Conservation (phyloP, 495 filamentous ascomycete species). For the Massariosphaeria phaeospora region DNA sequence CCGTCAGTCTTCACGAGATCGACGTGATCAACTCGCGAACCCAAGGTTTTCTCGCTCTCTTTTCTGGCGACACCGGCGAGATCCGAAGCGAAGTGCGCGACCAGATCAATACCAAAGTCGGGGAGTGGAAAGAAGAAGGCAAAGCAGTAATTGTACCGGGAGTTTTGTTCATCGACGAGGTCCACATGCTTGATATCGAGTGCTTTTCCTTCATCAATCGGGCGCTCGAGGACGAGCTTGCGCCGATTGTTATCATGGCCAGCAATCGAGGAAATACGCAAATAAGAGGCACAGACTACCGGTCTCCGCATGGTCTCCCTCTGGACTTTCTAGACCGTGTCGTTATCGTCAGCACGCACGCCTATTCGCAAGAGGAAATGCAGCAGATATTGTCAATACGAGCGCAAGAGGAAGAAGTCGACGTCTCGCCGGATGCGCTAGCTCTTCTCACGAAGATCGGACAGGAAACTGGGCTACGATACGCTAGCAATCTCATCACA, state of each 20-base stretch:
- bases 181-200: conserved; percentile 99
- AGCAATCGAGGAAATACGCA: conserved; percentile 90
- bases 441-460: conserved; percentile 93
- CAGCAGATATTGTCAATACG: conserved; percentile 84
- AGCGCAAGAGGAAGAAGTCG: conserved; percentile 92
- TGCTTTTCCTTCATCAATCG: conserved; percentile 99
- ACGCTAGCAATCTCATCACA: conserved; percentile 92
- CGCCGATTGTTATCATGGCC: conserved; percentile 99
- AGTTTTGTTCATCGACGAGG: conserved; percentile 97
- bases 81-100: conserved; percentile 94
- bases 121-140: conserved; percentile 98
- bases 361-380: conserved; percentile 82
- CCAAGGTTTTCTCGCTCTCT: conserved; percentile 92
- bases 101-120: conserved; percentile 98
- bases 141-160: conserved; percentile 97
- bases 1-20: conserved; percentile 94
- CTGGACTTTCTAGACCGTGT: conserved; percentile 95
- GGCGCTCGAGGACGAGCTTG: conserved; percentile 85
- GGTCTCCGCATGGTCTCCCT: conserved; percentile 84
- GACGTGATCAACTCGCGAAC: conserved; percentile 98
- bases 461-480: conserved; percentile 83
- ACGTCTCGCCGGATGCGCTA: conserved; percentile 80
- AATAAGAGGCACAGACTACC: conserved; percentile 89
- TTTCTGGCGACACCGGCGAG: conserved; percentile 97
- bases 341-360: conserved; percentile 90